These are phyloP conservation scores for Akebia trifoliata DNA, from an alignment of 164 flowering plant genomes.

Conservation along the genomic window DNA sequence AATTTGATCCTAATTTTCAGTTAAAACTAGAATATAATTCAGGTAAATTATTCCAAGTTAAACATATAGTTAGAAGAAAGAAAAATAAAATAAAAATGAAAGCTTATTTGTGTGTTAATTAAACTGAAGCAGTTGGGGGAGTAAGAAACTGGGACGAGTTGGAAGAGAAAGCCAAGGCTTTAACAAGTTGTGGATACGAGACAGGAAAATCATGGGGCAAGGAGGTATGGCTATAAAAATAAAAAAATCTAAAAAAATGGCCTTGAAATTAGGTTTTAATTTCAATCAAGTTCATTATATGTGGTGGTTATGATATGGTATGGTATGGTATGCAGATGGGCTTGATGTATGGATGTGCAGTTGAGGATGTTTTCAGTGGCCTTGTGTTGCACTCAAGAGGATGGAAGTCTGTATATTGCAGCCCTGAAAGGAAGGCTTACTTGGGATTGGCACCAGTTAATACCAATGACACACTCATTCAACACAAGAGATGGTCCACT, in stretches of 20 bases:
- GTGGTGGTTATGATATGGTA: too few species aligned
- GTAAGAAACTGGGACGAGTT: slow-evolving; percentile 16
- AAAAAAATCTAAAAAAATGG: too few species aligned
- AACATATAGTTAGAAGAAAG: not conserved
- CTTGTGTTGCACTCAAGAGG: slow-evolving; percentile 51
- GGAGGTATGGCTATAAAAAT: slow-evolving; percentile 12
- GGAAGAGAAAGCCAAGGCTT: slow-evolving; percentile 22
- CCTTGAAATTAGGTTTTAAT: too few species aligned
- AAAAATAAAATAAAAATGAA: not conserved
- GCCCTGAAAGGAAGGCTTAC: slow-evolving; percentile 40
- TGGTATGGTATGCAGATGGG: slow-evolving; percentile 68
- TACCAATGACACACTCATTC: slow-evolving; percentile 36
- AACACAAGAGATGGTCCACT: slow-evolving; percentile 52
- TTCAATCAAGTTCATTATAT: too few species aligned
- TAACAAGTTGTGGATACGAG: slow-evolving; percentile 21
- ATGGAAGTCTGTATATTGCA: slow-evolving; percentile 43
- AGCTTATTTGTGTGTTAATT: not conserved
- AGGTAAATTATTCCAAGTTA: slow-evolving; percentile 3
- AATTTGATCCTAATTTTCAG: slow-evolving; percentile 17
- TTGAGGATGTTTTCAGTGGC: slow-evolving; percentile 57
- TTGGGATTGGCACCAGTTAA: slow-evolving; percentile 48
- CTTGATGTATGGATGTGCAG: slow-evolving; percentile 50
- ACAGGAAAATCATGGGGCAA: slow-evolving; percentile 23
- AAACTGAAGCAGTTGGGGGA: slow-evolving; percentile 15
- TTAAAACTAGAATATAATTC: slow-evolving; percentile 18